Evolutionary conservation across 495 filamentous ascomycete species (phyloP).

Genomic region (Lophium mytilinum): DNA sequence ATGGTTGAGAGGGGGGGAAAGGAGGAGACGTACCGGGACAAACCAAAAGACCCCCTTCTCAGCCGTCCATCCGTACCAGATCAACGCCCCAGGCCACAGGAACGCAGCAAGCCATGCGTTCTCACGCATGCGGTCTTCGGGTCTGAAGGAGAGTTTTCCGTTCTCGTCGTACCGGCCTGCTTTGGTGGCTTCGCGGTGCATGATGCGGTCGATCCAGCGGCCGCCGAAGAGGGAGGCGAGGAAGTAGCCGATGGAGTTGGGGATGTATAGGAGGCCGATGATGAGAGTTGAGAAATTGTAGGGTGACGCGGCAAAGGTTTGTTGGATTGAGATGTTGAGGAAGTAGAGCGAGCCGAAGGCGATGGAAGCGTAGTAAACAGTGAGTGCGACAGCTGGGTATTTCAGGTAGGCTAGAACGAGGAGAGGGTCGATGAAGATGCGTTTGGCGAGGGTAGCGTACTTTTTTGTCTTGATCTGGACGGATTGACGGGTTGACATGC

Average conservation of each 20-base stretch:
- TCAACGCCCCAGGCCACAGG: constrained; percentile 59
- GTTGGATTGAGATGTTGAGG: constrained; percentile 77
- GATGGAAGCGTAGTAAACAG: constrained; percentile 73
- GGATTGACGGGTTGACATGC: constrained; percentile 56
- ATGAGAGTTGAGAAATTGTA: constrained; percentile 70
- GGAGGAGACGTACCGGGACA: constrained; percentile 46
- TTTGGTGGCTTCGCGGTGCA: constrained; percentile 69
- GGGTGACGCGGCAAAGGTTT: constrained; percentile 61
- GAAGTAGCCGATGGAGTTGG: constrained; percentile 71
- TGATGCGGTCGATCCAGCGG: constrained; percentile 81
- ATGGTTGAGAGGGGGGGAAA: constrained; percentile 19
- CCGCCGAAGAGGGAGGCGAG: constrained; percentile 67
- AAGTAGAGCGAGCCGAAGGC: constrained; percentile 78
- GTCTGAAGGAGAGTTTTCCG: constrained; percentile 61
- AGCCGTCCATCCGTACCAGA: constrained; percentile 63
- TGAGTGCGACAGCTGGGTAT: constrained; percentile 70
- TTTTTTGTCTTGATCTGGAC: constrained; percentile 47
- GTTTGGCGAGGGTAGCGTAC: constrained; percentile 48
- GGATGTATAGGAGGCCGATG: constrained; percentile 75
- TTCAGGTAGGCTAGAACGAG: constrained; percentile 69
- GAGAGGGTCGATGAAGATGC: constrained; percentile 71
- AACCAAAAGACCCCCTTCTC: constrained; percentile 51
- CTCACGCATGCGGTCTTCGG: constrained; percentile 84
- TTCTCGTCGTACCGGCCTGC: constrained; percentile 62
- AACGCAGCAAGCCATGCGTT: constrained; percentile 79